phyloP scores from a whole-genome alignment of 495 filamentous ascomycete species.

The Aspergillus egyptiacus region DNA sequence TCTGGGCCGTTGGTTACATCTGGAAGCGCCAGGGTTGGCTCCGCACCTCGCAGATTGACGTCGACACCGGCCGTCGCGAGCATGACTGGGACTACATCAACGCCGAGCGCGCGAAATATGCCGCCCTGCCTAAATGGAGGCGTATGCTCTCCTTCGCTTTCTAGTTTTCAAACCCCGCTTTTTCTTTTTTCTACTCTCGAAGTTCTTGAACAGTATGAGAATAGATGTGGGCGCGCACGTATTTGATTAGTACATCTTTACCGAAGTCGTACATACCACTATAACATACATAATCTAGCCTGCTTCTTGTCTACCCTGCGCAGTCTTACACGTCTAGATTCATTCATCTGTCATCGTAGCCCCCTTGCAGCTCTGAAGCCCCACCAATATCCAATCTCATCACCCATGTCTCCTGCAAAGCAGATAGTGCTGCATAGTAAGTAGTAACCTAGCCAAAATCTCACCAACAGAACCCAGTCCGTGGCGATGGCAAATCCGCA shows the following conservation, averaged over 20 bases:
- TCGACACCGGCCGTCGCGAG: slow-evolving; percentile 57
- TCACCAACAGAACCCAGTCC: too few relatives aligned
- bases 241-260: too few relatives aligned
- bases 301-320: too few relatives aligned
- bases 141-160: slow-evolving; percentile 41
- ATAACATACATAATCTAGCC: too few relatives aligned
- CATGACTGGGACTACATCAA: slow-evolving; percentile 52
- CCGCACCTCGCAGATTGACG: slow-evolving; percentile 50
- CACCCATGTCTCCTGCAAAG: too few relatives aligned
- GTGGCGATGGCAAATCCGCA: too few relatives aligned
- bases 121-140: slow-evolving; percentile 47
- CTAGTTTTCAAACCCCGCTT: slow-evolving; percentile 17
- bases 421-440: too few relatives aligned
- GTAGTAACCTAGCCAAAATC: too few relatives aligned
- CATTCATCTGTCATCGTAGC: too few relatives aligned
- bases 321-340: not conserved
- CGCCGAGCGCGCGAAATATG: slow-evolving; percentile 22
- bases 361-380: too few relatives aligned
- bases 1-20: slow-evolving; percentile 45
- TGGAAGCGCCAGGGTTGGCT: slow-evolving; percentile 60
- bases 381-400: too few relatives aligned
- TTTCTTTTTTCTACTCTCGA: not conserved
- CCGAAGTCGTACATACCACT: too few relatives aligned
- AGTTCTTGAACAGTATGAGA: not conserved
- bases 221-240: not conserved